Percentiles rank a stretch among this genome's conserved stretches.
Conservation (phyloP, 495 filamentous ascomycete genomes). For the Lophiostoma macrostomum region DNA sequence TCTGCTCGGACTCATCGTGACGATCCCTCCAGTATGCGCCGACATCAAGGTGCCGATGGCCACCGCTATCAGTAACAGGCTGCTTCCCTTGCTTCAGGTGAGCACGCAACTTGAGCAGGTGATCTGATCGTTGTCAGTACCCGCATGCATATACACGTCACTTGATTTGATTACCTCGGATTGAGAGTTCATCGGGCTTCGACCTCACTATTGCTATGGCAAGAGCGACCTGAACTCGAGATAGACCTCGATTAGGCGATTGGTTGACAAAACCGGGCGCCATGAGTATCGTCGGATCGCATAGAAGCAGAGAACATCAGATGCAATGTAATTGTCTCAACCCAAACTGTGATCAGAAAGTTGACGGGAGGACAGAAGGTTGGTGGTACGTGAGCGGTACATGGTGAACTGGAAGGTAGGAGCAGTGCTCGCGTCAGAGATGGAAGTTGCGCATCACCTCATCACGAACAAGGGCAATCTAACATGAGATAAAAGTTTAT, state of each 20-base stretch:
- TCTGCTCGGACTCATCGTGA: conserved; percentile 2
- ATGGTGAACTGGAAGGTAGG: too few relatives aligned
- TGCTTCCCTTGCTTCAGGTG: conserved; percentile 14
- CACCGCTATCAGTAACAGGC: not conserved
- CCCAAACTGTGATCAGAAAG: too few relatives aligned
- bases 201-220: conserved; percentile 24
- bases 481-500: not conserved
- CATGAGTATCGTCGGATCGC: not conserved
- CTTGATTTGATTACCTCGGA: conserved; percentile 11
- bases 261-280: not conserved
- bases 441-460: too few relatives aligned
- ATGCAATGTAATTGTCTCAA: too few relatives aligned
- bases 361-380: too few relatives aligned
- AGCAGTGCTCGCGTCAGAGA: too few relatives aligned
- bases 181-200: conserved; percentile 22
- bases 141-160: not conserved
- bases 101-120: conserved; percentile 15
- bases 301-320: not conserved
- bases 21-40: conserved; percentile 22
- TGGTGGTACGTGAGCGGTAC: too few relatives aligned
- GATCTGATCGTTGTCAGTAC: conserved; percentile 8
- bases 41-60: conserved; percentile 14
- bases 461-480: not conserved
- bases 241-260: not conserved
- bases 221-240: conserved; percentile 16